phyloP scores from a whole-genome alignment of 345 rosid species.

The Crucihimalaya himalaica region DNA sequence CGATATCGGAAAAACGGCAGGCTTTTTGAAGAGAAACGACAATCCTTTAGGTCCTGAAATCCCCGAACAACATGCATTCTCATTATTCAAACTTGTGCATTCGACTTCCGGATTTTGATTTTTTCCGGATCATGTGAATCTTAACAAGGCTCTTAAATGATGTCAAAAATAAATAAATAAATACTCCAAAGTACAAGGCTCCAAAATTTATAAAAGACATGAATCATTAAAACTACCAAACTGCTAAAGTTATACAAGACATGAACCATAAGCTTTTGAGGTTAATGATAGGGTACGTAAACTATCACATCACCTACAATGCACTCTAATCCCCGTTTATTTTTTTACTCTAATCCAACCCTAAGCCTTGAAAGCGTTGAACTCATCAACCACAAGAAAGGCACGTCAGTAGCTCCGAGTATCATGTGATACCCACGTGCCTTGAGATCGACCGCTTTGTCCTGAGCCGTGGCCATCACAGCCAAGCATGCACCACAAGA shows the following conservation, averaged over 20 bases:
- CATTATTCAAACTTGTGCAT: neutral
- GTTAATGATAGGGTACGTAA: neutral
- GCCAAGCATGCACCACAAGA: slow-evolving; percentile 60
- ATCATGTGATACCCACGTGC: slow-evolving; percentile 74
- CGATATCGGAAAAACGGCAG: neutral
- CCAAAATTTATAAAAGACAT: no score
- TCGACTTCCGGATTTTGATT: no score
- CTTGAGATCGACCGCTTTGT: slow-evolving; percentile 51
- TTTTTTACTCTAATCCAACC: no score
- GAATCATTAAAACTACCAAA: no score
- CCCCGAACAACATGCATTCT: neutral
- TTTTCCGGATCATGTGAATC: no score
- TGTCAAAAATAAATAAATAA: no score
- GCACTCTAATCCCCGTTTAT: neutral
- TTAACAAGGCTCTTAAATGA: no score
- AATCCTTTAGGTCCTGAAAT: neutral
- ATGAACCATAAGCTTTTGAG: no score
- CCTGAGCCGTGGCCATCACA: slow-evolving; percentile 69
- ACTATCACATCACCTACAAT: neutral
- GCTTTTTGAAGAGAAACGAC: neutral
- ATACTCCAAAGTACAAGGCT: no score
- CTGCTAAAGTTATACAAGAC: no score
- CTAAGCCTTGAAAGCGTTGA: slow-evolving; percentile 49
- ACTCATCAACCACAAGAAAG: slow-evolving; percentile 66
- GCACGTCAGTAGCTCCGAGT: slow-evolving; percentile 59